Conservation (phyloP, 106 monocot species). For the Allium fistulosum region DNA sequence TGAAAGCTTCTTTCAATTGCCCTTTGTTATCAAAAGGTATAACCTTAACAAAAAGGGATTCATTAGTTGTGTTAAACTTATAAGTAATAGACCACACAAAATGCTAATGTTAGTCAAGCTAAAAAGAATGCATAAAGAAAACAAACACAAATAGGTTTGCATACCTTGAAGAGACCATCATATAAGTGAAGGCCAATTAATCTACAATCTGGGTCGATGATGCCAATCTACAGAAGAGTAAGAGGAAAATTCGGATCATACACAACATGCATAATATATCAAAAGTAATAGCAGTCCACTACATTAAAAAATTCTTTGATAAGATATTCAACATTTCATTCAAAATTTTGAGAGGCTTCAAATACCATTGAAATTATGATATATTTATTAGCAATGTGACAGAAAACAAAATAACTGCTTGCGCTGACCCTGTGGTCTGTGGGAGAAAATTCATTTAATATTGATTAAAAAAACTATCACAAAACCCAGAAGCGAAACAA, state of each 20-base stretch:
- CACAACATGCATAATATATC: neutral
- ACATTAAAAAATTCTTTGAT: too few relatives aligned
- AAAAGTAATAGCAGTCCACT: neutral
- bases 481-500: too few relatives aligned
- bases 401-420: too few relatives aligned
- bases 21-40: slow-evolving; percentile 99
- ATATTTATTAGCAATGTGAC: too few relatives aligned
- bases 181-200: slow-evolving; percentile 77
- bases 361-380: too few relatives aligned
- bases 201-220: slow-evolving; percentile 75
- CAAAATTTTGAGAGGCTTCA: too few relatives aligned
- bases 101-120: neutral
- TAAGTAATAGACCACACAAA: neutral
- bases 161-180: slow-evolving; percentile 82
- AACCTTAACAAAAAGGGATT: slow-evolving; percentile 33
- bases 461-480: too few relatives aligned
- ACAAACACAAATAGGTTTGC: slow-evolving; percentile 1
- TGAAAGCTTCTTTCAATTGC: slow-evolving; percentile 97
- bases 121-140: neutral
- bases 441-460: too few relatives aligned
- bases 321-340: too few relatives aligned
- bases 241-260: neutral
- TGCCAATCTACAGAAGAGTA: slow-evolving; percentile 45
- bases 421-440: too few relatives aligned
- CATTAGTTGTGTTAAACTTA: neutral